These are phyloP conservation scores for Asterophora lycoperdoides DNA, from an alignment of 768 basidiomycete genomes.

Conservation along the genomic window DNA sequence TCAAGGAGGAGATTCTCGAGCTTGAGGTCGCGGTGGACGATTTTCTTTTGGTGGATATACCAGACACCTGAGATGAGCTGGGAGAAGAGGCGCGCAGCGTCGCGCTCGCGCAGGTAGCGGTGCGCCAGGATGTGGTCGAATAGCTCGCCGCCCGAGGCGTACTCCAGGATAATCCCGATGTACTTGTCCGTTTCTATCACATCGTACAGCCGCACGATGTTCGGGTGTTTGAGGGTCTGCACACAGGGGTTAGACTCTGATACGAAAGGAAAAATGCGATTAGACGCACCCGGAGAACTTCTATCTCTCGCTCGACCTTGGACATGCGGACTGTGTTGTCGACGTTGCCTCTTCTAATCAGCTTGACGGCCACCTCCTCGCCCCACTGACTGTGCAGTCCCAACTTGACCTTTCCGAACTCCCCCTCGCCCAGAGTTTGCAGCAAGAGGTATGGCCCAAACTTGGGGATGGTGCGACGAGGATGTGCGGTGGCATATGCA, in stretches of 20 bases:
- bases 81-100: conserved; percentile 93
- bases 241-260: conserved; percentile 15
- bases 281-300: conserved; percentile 81
- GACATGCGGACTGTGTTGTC: conserved; percentile 83
- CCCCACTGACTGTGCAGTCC: conserved; percentile 91
- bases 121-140: conserved; percentile 99
- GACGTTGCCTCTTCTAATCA: conserved; percentile 90
- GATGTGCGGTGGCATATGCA: conserved; percentile 79
- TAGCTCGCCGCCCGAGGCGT: conserved; percentile 96
- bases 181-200: conserved; percentile 99
- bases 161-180: conserved; percentile 98
- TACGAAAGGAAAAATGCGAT: background rate
- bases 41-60: conserved; percentile 99
- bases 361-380: conserved; percentile 97
- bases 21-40: conserved; percentile 98
- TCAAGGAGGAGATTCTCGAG: conserved; percentile 97
- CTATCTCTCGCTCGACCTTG: conserved; percentile 97
- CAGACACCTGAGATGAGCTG: conserved; percentile 98
- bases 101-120: conserved; percentile 90
- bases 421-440: conserved; percentile 96
- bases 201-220: conserved; percentile 97
- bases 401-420: conserved; percentile 99
- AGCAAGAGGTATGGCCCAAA: conserved; percentile 95
- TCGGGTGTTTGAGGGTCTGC: conserved; percentile 92
- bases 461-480: conserved; percentile 81